phyloP scores from a whole-genome alignment of 2,329 filamentous ascomycete species.

The Tolypocladium nubicola region DNA sequence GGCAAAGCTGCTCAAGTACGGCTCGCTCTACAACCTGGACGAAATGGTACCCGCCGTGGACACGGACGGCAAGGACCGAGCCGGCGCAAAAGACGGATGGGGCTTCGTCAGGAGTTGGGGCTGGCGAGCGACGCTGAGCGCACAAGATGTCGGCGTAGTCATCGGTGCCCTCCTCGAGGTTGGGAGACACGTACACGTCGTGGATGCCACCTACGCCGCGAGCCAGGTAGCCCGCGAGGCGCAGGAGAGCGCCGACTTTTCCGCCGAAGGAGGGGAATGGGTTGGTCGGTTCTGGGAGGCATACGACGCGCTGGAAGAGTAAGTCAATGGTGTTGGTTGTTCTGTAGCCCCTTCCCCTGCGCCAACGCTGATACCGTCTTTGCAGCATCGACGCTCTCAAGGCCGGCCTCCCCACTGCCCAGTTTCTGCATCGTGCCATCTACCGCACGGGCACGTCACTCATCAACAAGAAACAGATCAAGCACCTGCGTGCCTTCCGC shows the following conservation, averaged over 20 bases:
- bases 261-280: conserved; percentile 51
- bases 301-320: conserved; percentile 63
- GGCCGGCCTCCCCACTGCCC: conserved; percentile 68
- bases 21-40: conserved; percentile 85
- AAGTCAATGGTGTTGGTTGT: conserved; percentile 17
- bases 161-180: conserved; percentile 89
- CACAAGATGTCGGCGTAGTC: conserved; percentile 88
- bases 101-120: conserved; percentile 97
- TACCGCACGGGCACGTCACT: conserved; percentile 85
- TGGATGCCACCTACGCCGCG: conserved; percentile 16
- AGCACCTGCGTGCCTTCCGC: conserved; percentile 82
- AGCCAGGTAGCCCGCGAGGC: conserved; percentile 28
- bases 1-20: conserved; percentile 80
- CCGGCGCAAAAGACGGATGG: conserved; percentile 79
- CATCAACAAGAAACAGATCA: conserved; percentile 88
- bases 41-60: conserved; percentile 78
- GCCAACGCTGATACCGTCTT: conserved; percentile 1
- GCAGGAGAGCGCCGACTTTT: conserved; percentile 36
- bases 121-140: conserved; percentile 88
- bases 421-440: conserved; percentile 84
- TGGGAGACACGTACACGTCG: conserved; percentile 44
- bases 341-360: background rate
- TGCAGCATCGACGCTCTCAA: conserved; percentile 64
- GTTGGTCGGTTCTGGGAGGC: conserved; percentile 60
- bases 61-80: conserved; percentile 57